Percentiles rank a stretch among this genome's conserved stretches.
Evolutionary conservation across 306 rosid genomes (phyloP).

Genomic region (Cotoneaster glaucophyllus): DNA sequence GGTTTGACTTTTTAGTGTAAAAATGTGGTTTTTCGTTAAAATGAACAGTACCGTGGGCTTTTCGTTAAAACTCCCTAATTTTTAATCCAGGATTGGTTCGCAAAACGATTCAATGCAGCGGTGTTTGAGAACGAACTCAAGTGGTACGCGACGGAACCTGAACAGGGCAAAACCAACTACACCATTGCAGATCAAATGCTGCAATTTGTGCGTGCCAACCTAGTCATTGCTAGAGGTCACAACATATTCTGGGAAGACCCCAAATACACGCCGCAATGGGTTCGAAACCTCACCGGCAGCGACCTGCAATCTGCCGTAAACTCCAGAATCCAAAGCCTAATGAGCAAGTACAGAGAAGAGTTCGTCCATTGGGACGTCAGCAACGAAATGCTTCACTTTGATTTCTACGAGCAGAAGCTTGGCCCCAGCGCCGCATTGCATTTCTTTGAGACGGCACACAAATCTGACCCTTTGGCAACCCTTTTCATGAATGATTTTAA

Average conservation of each 20-base stretch:
- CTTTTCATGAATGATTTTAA: conserved; percentile 85
- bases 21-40: no score
- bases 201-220: conserved; percentile 57
- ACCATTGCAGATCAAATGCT: conserved; percentile 65
- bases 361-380: conserved; percentile 92
- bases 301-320: conserved; percentile 53
- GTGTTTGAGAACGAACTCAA: conserved; percentile 93
- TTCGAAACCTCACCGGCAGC: conserved; percentile 44
- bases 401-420: conserved; percentile 75
- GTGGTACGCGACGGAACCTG: conserved; percentile 88
- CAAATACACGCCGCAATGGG: conserved; percentile 63
- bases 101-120: conserved; percentile 69
- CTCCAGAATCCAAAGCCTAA: conserved; percentile 51
- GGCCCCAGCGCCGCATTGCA: conserved; percentile 61
- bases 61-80: no score
- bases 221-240: conserved; percentile 74
- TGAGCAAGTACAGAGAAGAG: conserved; percentile 67
- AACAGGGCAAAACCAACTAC: conserved; percentile 61
- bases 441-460: conserved; percentile 63
- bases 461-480: conserved; percentile 70
- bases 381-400: conserved; percentile 95
- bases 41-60: no score
- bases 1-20: no score
- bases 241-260: conserved; percentile 98
- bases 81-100: conserved; percentile 62